Evolutionary conservation across 805 yeast genomes (phyloP), one percentile per base, ranked within the genome.

Genomic region (Kazachstania taianensis): DNA sequence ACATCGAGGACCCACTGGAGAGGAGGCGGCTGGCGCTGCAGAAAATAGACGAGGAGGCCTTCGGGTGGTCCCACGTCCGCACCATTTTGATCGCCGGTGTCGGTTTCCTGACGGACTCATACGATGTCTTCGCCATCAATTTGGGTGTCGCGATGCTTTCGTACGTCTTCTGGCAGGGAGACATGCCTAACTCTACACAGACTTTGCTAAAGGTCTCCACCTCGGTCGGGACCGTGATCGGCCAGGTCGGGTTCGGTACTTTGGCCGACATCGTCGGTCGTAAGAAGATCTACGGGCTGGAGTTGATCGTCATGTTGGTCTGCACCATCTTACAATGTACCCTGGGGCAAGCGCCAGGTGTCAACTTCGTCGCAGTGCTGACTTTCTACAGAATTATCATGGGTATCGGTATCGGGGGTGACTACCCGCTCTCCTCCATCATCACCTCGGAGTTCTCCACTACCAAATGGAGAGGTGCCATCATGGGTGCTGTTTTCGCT

Each of bases 331-430:
- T 79, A 44, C 95, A 85, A 67, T 78, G 89, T 66, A 61, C 71
- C 41, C 45, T 79, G 31, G 95, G 94, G 52, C 52, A 60, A 7
- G 73, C 94, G 18, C 72, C 82, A 18, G 92, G 79, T 45, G 63
- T 84, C 41, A 70, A 68, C 53, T 80, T 84, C 52, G 73, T 75
- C 38, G 94, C 92, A 30, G 69, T 83, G 35, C 68, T 86, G 43
- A 64, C 78, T 8, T 77, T 80, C 53, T 78, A 76, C 66, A 81
- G 96, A 75, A 78, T 85, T 46, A 55, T 85, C 44, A 80, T 78
- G 84, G 96, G 96, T 70, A 79, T 86, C 51, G 96, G 96, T 75
- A 86, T 85, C 50, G 96, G 96, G 68, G 96, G 95, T 72, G 96
- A 85, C 67, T 85, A 85, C 61, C 95, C 96, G 48, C 70, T 86